phyloP scores from a whole-genome alignment of 768 basidiomycete genomes.

The Collybia sp. region DNA sequence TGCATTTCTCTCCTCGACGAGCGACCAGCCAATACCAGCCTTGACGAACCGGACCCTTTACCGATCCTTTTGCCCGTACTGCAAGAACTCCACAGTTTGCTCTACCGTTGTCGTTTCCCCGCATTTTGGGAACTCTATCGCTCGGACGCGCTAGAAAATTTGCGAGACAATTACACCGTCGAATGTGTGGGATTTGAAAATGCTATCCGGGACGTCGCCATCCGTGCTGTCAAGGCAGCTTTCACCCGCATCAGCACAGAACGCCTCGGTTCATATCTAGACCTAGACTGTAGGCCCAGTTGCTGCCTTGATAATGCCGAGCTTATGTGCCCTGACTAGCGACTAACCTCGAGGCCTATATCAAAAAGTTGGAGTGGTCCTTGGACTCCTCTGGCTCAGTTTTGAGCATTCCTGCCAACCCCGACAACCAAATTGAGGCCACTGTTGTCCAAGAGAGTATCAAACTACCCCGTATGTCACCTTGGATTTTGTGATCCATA shows the following conservation, averaged over 20 bases:
- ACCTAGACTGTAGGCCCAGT: constrained; percentile 49
- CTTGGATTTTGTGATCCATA: background rate
- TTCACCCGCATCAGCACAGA: constrained; percentile 70
- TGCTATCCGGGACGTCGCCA: constrained; percentile 71
- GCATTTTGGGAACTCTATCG: constrained; percentile 78
- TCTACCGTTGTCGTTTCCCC: constrained; percentile 84
- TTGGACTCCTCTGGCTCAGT: constrained; percentile 48
- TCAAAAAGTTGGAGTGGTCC: constrained; percentile 65
- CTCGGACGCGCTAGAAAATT: constrained; percentile 61
- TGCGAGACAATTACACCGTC: constrained; percentile 84
- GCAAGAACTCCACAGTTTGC: constrained; percentile 60
- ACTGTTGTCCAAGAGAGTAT: constrained; percentile 82
- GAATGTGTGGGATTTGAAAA: constrained; percentile 83
- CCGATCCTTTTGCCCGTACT: constrained; percentile 65
- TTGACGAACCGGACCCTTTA: constrained; percentile 82
- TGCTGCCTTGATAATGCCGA: background rate
- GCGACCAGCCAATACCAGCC: constrained; percentile 43
- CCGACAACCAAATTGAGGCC: constrained; percentile 85
- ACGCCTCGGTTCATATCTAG: constrained; percentile 67
- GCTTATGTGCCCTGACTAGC: constrained; percentile 27
- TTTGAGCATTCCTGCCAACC: constrained; percentile 73
- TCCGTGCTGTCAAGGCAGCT: constrained; percentile 72
- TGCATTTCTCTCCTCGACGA: constrained; percentile 91
- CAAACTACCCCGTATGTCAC: constrained; percentile 68
- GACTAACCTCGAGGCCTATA: constrained; percentile 51